Evolutionary conservation across 1,139 yeast genomes (phyloP), one percentile per base, ranked within the genome.

Genomic region (Yamadazyma blattariae): DNA sequence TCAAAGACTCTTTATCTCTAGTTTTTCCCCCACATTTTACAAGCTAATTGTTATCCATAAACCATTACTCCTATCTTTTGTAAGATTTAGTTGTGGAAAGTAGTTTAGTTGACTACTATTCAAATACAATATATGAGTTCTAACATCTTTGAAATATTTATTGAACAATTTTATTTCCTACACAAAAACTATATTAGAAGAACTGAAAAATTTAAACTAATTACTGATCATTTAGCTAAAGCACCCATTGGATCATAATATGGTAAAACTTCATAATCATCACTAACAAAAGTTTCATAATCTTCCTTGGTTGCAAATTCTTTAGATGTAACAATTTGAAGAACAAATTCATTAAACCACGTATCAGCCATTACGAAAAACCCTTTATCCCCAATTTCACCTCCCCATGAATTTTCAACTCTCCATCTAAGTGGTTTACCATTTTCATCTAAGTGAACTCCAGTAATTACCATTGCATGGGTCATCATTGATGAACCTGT

Each of bases 241-340:
- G 94, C 83, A 34, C 95, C 95, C 85, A 87, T 82, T 33, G 95
- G 95, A 54, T 86, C 95, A 71, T 84, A 85, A 39, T 79, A 80
- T 30, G 94, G 94, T 39, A 86, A 69, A 9, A 72, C 74, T 37
- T 65, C 67, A 41, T 76, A 82, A 25, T 74, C 68, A 45, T 74
- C 71, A 31, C 64, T 57, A 59, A 74, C 72, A 54, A 76, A 73
- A 29, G 77, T 51, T 6, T 67, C 71, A 34, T 67, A 65, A 25
- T 70, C 61, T 42, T 64, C 57, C 51, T 67, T 64, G 29, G 61
- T 60, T 12, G 71, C 74, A 38, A 75, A 74, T 37, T 71, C 72
- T 54, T 71, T 67, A 47, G 71, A 77, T 24, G 83, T 80, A 27
- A 86, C 95, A 45, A 87, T 75, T 64, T 86, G 95, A 66, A 80